Evolutionary conservation across 2,329 filamentous ascomycete genomes (phyloP).

Genomic region (Nakataea oryzae): DNA sequence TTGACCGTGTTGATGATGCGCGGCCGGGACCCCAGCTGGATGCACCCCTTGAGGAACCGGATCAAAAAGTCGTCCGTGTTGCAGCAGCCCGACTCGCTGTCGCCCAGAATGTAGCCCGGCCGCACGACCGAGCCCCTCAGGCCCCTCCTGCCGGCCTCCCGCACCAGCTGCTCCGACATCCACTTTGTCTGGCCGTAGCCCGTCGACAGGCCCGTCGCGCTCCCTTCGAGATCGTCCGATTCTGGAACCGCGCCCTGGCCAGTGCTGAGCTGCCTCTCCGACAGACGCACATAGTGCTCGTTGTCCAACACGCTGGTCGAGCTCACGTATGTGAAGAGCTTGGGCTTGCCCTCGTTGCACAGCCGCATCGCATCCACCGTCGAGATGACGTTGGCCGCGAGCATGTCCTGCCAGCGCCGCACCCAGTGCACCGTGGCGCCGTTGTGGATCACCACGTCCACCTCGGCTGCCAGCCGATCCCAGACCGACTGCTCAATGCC

Average conservation of each 20-base stretch:
- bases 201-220: slow-evolving; percentile 64
- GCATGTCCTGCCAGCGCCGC: slow-evolving; percentile 61
- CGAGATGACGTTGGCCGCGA: slow-evolving; percentile 66
- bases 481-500: slow-evolving; percentile 59
- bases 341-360: slow-evolving; percentile 67
- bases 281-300: slow-evolving; percentile 69
- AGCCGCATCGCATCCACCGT: slow-evolving; percentile 69
- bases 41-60: slow-evolving; percentile 75
- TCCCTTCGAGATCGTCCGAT: slow-evolving; percentile 68
- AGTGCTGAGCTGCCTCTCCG: slow-evolving; percentile 46
- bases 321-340: slow-evolving; percentile 71
- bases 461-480: slow-evolving; percentile 52
- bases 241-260: slow-evolving; percentile 61
- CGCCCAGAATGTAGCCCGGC: slow-evolving; percentile 76
- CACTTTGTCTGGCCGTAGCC: slow-evolving; percentile 92
- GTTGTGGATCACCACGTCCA: slow-evolving; percentile 73
- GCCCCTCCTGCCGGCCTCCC: slow-evolving; percentile 69
- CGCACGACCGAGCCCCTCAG: slow-evolving; percentile 67
- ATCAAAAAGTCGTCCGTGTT: slow-evolving; percentile 88
- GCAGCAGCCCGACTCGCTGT: slow-evolving; percentile 56
- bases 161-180: slow-evolving; percentile 60
- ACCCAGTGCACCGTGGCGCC: slow-evolving; percentile 79
- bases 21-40: slow-evolving; percentile 66
- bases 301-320: slow-evolving; percentile 78
- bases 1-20: slow-evolving; percentile 82